Percentiles rank a stretch among this genome's conserved stretches.
phyloP scores from a whole-genome alignment of 2,329 filamentous ascomycete genomes.

The Didymella pinodella region DNA sequence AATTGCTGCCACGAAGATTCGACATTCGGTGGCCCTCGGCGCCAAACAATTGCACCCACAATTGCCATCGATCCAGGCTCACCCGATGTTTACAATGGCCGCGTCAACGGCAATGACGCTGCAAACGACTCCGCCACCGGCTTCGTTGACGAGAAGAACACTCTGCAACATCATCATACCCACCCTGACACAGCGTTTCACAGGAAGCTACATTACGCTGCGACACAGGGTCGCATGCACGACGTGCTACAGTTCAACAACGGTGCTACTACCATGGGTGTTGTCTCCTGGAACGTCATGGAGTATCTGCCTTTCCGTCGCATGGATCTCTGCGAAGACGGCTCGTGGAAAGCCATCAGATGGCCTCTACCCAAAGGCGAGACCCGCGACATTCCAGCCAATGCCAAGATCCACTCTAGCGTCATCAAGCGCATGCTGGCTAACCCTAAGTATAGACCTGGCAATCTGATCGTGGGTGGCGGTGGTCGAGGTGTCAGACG shows the following conservation, averaged over 20 bases:
- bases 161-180: constrained; percentile 27
- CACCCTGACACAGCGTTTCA: constrained; percentile 58
- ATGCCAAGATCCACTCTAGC: constrained; percentile 75
- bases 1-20: constrained; percentile 62
- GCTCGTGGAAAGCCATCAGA: constrained; percentile 79
- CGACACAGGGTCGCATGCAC: constrained; percentile 65
- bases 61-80: constrained; percentile 47
- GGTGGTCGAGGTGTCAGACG: constrained; percentile 73
- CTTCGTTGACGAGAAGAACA: constrained; percentile 30
- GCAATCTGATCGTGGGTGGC: constrained; percentile 81
- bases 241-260: constrained; percentile 73
- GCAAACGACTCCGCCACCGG: neutral
- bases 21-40: constrained; percentile 4
- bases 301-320: constrained; percentile 82
- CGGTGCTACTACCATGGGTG: constrained; percentile 64
- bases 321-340: constrained; percentile 78
- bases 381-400: constrained; percentile 75
- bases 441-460: constrained; percentile 72
- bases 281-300: constrained; percentile 77
- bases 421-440: constrained; percentile 75
- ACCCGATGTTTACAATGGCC: constrained; percentile 16
- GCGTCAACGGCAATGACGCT: neutral
- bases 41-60: constrained; percentile 33
- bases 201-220: constrained; percentile 65
- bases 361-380: constrained; percentile 83